A percentile compares a stretch with the other conserved stretches of the same genome.
These are phyloP conservation scores for Fennellomyces sp. DNA, from an alignment of 371 early-diverging fungal genomes.

Conservation along the genomic window DNA sequence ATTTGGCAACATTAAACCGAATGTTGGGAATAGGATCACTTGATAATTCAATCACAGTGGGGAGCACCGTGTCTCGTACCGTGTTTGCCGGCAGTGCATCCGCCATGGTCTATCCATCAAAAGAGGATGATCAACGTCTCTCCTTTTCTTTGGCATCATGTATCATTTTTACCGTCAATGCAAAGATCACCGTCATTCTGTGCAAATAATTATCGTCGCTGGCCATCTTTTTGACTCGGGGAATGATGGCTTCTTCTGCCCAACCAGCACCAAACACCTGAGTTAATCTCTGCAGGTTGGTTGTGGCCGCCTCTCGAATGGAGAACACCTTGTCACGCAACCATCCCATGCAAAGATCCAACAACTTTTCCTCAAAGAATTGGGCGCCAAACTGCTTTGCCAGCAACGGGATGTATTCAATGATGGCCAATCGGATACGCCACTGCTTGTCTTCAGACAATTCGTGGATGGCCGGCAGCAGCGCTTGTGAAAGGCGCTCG, in stretches of 20 bases:
- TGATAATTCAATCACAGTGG: constrained; percentile 83
- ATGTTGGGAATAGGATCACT: constrained; percentile 98
- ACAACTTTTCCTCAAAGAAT: constrained; percentile 96
- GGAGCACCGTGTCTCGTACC: constrained; percentile 87
- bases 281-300: constrained; percentile 88
- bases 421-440: constrained; percentile 97
- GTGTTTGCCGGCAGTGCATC: constrained; percentile 86
- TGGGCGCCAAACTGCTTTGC: constrained; percentile 94
- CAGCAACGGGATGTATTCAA: constrained; percentile 96
- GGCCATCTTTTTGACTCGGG: constrained; percentile 64
- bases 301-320: constrained; percentile 96
- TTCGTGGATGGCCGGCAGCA: constrained; percentile 97
- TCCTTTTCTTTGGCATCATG: background rate
- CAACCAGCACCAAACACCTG: constrained; percentile 88
- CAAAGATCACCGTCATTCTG: constrained; percentile 96
- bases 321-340: constrained; percentile 97
- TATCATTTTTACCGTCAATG: constrained; percentile 74
- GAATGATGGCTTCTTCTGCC: constrained; percentile 20
- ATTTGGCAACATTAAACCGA: constrained; percentile 98
- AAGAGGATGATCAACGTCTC: background rate
- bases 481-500: constrained; percentile 93
- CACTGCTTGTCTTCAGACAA: constrained; percentile 99
- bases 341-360: constrained; percentile 95
- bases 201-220: constrained; percentile 90
- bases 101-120: constrained; percentile 78